Base-by-base conservation (phyloP, 2,329 filamentous ascomycete species). In the Verticillium nonalfalfae region DNA sequence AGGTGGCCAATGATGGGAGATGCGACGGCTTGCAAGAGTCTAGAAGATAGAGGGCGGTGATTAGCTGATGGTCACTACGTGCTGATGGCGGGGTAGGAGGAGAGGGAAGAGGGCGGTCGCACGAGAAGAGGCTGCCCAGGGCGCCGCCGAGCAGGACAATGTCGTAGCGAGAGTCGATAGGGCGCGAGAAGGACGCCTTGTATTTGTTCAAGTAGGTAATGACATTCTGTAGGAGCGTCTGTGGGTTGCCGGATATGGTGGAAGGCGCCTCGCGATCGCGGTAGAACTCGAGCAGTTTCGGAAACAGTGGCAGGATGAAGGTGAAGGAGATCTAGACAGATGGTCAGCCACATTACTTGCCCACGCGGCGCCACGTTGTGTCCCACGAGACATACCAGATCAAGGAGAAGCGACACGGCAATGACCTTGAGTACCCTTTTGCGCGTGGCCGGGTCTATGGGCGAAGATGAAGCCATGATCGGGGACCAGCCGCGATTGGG, bases 291-390 rank as follows among this genome's bases (percentile, higher is more conserved):
- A 98, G 89, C 55, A 99, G 89, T 62, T 93, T 93, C 7, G 93
- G 95, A 73, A 98, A 99, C 39, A 99, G 86, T 0, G 95, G 95
- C 9, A 99, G 88, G 72, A 98, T 98, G 73, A 99, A 97, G 35
- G 95, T 99, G 75, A 99, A 99, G 61, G 94, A 97, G 70, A 98
- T 91, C 94, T 97, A 65, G 21, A 9, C 39, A 21, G 57, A 61
- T 35, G 56, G 60, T 62, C 55, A 67, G 60, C 36, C 26, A 9
- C 13, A 50, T 36, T 58, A 36, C 34, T 39, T 13, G 39, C 15
- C 34, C 38, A 13, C 7, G 7, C 21, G 52, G 36, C n/a, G 33
- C 40, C 15, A 56, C n/a, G 62, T 60, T 39, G 59, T 26, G 60
- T 52, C 61, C 18, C 33, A 57, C 33, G 34, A 31, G 58, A 73